Evolutionary conservation across 129 eudicot species (phyloP).

Genomic region (Chrysanthemum seticuspe): DNA sequence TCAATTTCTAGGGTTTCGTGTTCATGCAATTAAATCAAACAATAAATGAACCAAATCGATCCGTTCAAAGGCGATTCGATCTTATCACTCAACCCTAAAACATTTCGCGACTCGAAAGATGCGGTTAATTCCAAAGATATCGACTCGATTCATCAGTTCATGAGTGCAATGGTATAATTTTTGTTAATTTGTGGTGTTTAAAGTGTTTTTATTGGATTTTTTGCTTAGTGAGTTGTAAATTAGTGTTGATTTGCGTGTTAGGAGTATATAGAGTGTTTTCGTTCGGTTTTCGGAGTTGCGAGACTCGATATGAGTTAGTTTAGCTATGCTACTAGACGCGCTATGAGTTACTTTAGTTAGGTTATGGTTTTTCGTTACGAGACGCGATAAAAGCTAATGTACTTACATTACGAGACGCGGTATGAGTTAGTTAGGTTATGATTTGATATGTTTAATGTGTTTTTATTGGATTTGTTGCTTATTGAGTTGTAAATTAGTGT

Average conservation of each 20-base stretch:
- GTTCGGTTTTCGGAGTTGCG: conserved; percentile 6
- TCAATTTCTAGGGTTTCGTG: conserved; percentile 21
- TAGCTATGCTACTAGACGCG: too few species aligned
- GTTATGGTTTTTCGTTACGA: too few species aligned
- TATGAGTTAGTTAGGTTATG: background rate
- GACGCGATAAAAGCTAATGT: too few species aligned
- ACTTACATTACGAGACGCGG: too few species aligned
- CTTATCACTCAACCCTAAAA: conserved; percentile 23
- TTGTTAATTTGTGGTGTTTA: background rate
- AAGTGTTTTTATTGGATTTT: too few species aligned
- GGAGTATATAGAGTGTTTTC: too few species aligned
- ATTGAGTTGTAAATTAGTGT: too few species aligned
- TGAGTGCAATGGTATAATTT: conserved; percentile 23
- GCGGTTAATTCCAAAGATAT: conserved; percentile 22
- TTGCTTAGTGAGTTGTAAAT: too few species aligned
- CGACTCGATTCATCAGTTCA: conserved; percentile 26
- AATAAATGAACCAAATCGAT: conserved; percentile 15
- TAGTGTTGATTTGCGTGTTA: too few species aligned
- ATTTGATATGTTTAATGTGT: background rate
- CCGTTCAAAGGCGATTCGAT: conserved; percentile 24
- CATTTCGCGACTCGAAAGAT: conserved; percentile 7
- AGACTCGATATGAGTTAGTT: too few species aligned
- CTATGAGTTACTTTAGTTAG: too few species aligned
- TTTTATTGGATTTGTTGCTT: too few species aligned
- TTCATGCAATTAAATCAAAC: conserved; percentile 20